Conservation (phyloP, 441 rosid genomes). For the Arabidopsis hybrid region DNA sequence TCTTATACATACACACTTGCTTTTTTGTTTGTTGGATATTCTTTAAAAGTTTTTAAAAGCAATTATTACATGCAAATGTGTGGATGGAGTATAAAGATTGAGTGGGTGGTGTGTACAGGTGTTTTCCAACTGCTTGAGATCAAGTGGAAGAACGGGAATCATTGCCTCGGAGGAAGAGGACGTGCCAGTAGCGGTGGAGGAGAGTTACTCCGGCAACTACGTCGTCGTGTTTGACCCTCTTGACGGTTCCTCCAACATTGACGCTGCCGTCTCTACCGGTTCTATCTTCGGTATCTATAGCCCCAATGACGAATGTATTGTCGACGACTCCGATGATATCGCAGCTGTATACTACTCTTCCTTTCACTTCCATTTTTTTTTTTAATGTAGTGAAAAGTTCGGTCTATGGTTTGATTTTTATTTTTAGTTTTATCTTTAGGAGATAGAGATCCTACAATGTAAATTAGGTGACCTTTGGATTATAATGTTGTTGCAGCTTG, state of each 20-base stretch:
- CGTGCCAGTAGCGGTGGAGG: conserved; percentile 94
- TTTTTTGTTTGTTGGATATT: not conserved
- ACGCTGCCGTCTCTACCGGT: conserved; percentile 95
- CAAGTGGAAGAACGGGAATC: conserved; percentile 93
- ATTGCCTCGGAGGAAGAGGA: conserved; percentile 98
- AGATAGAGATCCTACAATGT: not conserved
- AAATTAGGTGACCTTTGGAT: not conserved
- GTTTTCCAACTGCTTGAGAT: conserved; percentile 88
- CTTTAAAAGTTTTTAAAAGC: not conserved
- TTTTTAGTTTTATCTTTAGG: not conserved
- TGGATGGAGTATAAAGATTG: not conserved
- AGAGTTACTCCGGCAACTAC: conserved; percentile 93
- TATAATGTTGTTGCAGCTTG: conserved; percentile 64
- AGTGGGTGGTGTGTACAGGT: conserved; percentile 56
- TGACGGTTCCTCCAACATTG: conserved; percentile 95
- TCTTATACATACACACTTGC: not conserved
- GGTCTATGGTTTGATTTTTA: not conserved
- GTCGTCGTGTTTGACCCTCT: conserved; percentile 92
- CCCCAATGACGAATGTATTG: conserved; percentile 89
- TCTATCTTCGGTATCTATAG: conserved; percentile 93
- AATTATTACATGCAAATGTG: not conserved
- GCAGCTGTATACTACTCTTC: conserved; percentile 49
- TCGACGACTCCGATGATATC: conserved; percentile 64
- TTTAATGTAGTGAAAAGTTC: not conserved
- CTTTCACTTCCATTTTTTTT: conserved; percentile 4